These are phyloP conservation scores for Candida glucosophila DNA, from an alignment of 1,139 yeast genomes.

Conservation along the genomic window DNA sequence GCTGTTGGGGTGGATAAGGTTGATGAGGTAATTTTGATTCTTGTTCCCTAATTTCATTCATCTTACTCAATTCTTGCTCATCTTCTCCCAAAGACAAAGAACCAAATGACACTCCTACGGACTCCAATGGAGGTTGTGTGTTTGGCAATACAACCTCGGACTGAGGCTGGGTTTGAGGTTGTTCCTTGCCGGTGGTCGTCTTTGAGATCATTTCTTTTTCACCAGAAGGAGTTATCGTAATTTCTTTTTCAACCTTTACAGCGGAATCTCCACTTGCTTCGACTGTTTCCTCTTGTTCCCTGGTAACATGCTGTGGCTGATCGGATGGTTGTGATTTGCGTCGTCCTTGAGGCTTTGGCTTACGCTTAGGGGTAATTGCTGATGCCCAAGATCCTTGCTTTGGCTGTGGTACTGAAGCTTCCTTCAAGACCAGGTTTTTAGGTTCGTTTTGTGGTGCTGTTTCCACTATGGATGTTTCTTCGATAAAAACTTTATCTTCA, in stretches of 20 bases:
- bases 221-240: conserved; percentile 7
- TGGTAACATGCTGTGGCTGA: conserved; percentile 8
- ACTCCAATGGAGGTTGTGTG: conserved; percentile 38
- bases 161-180: conserved; percentile 10
- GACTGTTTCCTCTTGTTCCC: conserved; percentile 6
- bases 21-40: conserved; percentile 1
- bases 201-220: no score
- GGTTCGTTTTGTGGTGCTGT: conserved; percentile 5
- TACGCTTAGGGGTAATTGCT: conserved; percentile 48
- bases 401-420: conserved; percentile 23
- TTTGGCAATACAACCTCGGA: conserved; percentile 65
- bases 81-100: conserved; percentile 47
- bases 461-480: conserved; percentile 5
- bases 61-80: conserved; percentile 12
- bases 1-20: conserved; percentile 1
- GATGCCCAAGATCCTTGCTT: conserved; percentile 48
- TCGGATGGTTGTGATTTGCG: conserved; percentile 9
- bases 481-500: conserved; percentile 5
- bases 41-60: conserved; percentile 5
- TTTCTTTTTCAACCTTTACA: conserved; percentile 7
- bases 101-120: conserved; percentile 67
- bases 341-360: conserved; percentile 20
- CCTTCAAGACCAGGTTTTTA: conserved; percentile 18
- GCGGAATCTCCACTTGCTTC: conserved; percentile 7
- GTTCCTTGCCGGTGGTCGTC: conserved; percentile 3